phyloP scores from a whole-genome alignment of 139 green algal genomes.

The Mesotaenium endlicherianum region DNA sequence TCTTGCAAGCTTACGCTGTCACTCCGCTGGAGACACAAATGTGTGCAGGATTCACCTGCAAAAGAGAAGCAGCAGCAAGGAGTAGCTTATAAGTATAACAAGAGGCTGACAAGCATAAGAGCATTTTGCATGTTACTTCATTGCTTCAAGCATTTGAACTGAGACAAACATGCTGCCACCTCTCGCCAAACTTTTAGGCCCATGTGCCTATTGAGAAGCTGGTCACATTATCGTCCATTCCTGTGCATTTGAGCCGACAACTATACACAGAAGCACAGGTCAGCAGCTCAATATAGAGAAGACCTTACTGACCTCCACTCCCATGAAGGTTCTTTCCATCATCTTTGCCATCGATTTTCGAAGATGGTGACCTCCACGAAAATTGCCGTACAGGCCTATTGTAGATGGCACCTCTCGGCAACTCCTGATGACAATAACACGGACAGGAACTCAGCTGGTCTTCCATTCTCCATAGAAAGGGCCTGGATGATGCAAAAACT shows the following conservation, averaged over 20 bases:
- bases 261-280: too few species aligned
- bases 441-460: background rate
- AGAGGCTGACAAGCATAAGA: too few species aligned
- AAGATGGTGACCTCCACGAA: slow-evolving; percentile 11
- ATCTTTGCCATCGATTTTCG: slow-evolving; percentile 20
- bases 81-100: too few species aligned
- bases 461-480: background rate
- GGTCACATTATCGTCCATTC: too few species aligned
- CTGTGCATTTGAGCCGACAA: too few species aligned
- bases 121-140: too few species aligned
- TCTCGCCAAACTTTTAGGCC: too few species aligned
- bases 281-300: too few species aligned
- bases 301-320: slow-evolving; percentile 1
- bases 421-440: background rate
- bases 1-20: slow-evolving; percentile 14
- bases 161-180: too few species aligned
- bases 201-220: too few species aligned
- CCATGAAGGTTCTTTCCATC: slow-evolving; percentile 43
- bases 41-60: slow-evolving; percentile 24
- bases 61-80: too few species aligned
- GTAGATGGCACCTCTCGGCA: slow-evolving; percentile 11
- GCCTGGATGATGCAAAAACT: background rate
- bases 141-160: too few species aligned
- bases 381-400: slow-evolving; percentile 31
- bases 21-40: slow-evolving; percentile 39